Conservation (phyloP, 2,329 filamentous ascomycete genomes). For the Neopestalotiopsis sp. region DNA sequence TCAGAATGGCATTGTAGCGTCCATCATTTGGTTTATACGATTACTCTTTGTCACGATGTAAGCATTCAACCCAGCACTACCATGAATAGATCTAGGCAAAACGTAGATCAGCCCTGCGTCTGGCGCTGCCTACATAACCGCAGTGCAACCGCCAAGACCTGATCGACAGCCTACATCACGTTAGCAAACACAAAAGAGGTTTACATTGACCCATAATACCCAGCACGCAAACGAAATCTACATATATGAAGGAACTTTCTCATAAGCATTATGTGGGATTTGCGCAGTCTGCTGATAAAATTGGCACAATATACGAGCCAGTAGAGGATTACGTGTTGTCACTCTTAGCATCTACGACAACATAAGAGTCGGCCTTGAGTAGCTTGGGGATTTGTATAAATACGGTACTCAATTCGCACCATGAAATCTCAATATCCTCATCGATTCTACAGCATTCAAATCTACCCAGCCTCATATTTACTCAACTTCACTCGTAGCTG, state of each 20-base stretch:
- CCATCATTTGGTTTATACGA: no score
- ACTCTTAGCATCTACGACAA: background rate
- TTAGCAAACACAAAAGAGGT: slow-evolving; percentile 4
- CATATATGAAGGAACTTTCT: background rate
- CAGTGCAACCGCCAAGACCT: background rate
- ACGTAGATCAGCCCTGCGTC: no score
- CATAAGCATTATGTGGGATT: background rate
- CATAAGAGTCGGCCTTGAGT: background rate
- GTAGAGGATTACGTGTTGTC: background rate
- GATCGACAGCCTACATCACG: background rate
- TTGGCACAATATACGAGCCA: background rate
- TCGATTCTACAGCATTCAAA: background rate
- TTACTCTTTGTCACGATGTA: no score
- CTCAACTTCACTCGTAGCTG: background rate
- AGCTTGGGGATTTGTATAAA: background rate
- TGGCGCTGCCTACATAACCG: background rate
- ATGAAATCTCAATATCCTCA: background rate
- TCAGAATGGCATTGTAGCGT: no score
- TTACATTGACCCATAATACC: background rate
- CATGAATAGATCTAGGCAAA: no score
- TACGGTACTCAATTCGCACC: background rate
- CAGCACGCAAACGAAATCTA: background rate
- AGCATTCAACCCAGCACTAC: no score
- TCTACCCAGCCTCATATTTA: background rate
- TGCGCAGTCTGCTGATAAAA: background rate